phyloP scores from a whole-genome alignment of 2,329 filamentous ascomycete species.

The Thermothelomyces thermophilus region DNA sequence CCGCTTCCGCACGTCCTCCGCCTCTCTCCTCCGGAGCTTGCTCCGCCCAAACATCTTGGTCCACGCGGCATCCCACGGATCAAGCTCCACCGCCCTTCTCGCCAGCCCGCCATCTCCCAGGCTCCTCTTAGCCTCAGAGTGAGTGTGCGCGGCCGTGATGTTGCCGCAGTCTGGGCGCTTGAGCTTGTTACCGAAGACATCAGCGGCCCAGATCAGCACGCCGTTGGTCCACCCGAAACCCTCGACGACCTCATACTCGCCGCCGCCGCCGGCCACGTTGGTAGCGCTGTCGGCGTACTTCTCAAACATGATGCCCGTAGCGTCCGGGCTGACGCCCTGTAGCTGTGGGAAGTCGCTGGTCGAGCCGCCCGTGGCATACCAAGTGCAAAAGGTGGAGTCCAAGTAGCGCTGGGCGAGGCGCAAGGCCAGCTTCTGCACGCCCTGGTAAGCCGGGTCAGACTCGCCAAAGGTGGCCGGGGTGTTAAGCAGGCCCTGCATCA shows the following conservation, averaged over 20 bases:
- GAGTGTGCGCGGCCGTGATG: constrained; percentile 37
- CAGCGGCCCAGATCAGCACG: constrained; percentile 59
- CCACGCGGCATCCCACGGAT: constrained; percentile 39
- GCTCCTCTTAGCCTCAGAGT: constrained; percentile 26
- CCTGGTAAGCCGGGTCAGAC: constrained; percentile 47
- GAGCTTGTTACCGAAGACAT: constrained; percentile 52
- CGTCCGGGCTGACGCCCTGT: constrained; percentile 36
- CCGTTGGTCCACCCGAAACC: constrained; percentile 68
- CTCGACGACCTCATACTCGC: constrained; percentile 63
- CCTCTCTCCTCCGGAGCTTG: not conserved
- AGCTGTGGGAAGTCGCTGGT: constrained; percentile 48
- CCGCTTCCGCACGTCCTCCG: not conserved
- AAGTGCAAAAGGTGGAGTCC: constrained; percentile 63
- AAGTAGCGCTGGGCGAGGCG: constrained; percentile 58
- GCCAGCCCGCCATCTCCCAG: constrained; percentile 8
- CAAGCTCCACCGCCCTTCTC: constrained; percentile 41
- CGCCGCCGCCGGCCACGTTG: constrained; percentile 56
- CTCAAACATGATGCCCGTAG: constrained; percentile 60
- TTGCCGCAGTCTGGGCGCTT: constrained; percentile 50
- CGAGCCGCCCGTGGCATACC: constrained; percentile 59
- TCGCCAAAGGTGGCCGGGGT: constrained; percentile 50
- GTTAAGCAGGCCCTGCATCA: constrained; percentile 56
- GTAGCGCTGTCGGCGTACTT: constrained; percentile 58
- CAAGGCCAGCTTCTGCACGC: constrained; percentile 50
- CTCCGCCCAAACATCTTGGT: constrained; percentile 41